These are phyloP conservation scores for Capsella bursapastoris DNA, from an alignment of 345 rosid species.

Conservation along the genomic window DNA sequence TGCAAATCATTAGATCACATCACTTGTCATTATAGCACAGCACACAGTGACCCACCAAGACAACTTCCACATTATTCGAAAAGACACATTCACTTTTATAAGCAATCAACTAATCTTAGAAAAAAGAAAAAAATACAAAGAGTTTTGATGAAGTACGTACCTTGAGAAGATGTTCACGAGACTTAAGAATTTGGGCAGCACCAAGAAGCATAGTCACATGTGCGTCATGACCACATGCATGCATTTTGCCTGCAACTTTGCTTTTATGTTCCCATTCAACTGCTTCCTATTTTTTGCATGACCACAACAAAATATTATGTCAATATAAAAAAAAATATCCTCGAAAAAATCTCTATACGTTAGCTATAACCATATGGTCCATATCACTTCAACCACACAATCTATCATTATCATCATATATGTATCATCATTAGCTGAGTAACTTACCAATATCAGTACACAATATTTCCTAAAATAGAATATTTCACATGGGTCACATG, in stretches of 20 bases:
- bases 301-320: conserved; percentile 15
- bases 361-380: conserved; percentile 11
- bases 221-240: conserved; percentile 94
- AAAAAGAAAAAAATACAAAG: not conserved
- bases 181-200: conserved; percentile 79
- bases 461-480: conserved; percentile 14
- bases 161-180: conserved; percentile 50
- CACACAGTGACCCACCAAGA: conserved; percentile 16
- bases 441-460: not conserved
- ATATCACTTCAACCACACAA: conserved; percentile 28
- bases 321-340: not conserved
- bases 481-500: conserved; percentile 38
- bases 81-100: not conserved
- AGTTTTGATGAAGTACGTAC: conserved; percentile 38
- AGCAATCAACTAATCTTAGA: not conserved
- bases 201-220: conserved; percentile 93
- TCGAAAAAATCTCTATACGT: not conserved
- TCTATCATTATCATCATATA: conserved; percentile 14
- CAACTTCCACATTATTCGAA: not conserved
- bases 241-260: conserved; percentile 85
- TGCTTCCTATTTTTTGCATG: conserved; percentile 59
- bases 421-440: conserved; percentile 25
- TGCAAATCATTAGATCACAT: not conserved
- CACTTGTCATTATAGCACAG: not conserved
- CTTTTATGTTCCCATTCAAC: conserved; percentile 89